These are phyloP conservation scores for Neckera pumila DNA, from an alignment of 225 moss, liverwort and hornwort genomes.

Conservation along the genomic window DNA sequence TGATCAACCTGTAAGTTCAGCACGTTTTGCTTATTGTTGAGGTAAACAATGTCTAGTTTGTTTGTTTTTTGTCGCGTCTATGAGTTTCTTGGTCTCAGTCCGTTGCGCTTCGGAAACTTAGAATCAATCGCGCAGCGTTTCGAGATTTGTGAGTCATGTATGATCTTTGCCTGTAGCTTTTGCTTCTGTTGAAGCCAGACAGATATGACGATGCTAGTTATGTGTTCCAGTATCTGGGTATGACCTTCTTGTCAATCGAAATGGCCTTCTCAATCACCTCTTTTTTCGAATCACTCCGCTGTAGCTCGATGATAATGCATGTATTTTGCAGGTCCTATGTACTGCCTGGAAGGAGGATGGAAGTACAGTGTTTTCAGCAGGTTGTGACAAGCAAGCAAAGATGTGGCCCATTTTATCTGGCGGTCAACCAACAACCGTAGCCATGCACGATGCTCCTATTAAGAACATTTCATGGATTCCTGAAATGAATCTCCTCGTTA, in stretches of 20 bases:
- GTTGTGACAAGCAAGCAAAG: constrained; percentile 99
- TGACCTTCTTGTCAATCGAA: not conserved
- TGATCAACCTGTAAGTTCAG: constrained; percentile 76
- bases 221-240: not conserved
- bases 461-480: constrained; percentile 89
- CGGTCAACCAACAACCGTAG: constrained; percentile 82
- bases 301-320: not conserved
- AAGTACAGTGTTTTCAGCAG: constrained; percentile 80
- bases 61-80: not conserved
- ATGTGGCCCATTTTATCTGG: constrained; percentile 99
- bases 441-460: constrained; percentile 94
- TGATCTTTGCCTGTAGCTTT: not conserved
- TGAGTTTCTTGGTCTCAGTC: not conserved
- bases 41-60: not conserved
- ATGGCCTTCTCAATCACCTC: not conserved
- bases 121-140: not conserved
- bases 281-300: not conserved
- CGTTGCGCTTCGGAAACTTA: not conserved
- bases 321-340: constrained; percentile 69
- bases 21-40: not conserved
- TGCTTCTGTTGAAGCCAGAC: not conserved
- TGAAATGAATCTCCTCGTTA: constrained; percentile 93
- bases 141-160: not conserved
- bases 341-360: constrained; percentile 99
- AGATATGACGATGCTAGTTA: not conserved